Conservation (phyloP, 805 yeast genomes). For the Pichia cephalocereana region DNA sequence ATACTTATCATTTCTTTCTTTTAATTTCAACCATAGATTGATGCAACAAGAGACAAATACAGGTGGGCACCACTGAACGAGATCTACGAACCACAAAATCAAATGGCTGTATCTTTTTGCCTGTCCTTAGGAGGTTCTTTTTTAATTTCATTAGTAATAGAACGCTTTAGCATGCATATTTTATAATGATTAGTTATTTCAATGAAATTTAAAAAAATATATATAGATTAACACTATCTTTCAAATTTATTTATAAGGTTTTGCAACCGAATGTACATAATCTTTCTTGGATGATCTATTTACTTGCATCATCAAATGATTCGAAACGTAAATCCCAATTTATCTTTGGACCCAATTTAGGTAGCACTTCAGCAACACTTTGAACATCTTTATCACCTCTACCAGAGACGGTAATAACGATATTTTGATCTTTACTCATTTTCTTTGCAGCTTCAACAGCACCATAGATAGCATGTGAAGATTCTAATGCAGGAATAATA, state of each 20-base stretch:
- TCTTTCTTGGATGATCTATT: constrained; percentile 4
- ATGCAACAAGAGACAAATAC: no score
- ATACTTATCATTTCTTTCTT: no score
- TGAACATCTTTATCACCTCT: constrained; percentile 99
- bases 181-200: no score
- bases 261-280: neutral
- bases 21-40: no score
- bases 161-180: no score
- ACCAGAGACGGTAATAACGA: constrained; percentile 88
- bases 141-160: no score
- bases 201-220: neutral
- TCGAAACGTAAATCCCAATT: constrained; percentile 96
- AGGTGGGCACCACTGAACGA: no score
- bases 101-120: no score
- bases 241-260: neutral
- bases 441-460: constrained; percentile 83
- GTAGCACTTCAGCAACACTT: constrained; percentile 91
- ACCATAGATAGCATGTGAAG: constrained; percentile 93
- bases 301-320: constrained; percentile 25
- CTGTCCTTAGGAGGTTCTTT: no score
- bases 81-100: no score
- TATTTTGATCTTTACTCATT: constrained; percentile 66
- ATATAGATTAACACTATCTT: neutral
- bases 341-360: constrained; percentile 79
- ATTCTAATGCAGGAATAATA: constrained; percentile 96